Conservation (phyloP, 768 basidiomycete genomes). For the Multifurca ochricompacta region DNA sequence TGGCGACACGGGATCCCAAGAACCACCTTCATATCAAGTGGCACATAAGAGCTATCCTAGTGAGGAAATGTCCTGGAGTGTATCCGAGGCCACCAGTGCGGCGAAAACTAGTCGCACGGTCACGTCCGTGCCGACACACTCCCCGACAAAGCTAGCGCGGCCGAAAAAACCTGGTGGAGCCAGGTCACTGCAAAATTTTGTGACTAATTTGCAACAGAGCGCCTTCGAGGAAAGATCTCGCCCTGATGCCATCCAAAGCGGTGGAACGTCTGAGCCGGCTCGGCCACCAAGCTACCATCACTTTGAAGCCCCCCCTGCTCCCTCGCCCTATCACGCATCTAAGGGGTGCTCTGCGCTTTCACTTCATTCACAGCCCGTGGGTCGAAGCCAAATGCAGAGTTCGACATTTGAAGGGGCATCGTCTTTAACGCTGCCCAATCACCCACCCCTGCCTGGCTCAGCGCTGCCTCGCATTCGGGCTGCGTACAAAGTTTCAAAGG, state of each 20-base stretch:
- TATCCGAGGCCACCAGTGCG: neutral
- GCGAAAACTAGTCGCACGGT: neutral
- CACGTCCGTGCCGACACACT: neutral
- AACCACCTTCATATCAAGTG: constrained; percentile 1
- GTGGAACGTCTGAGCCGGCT: neutral
- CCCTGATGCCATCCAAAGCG: neutral
- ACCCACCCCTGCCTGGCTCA: neutral
- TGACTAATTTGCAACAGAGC: neutral
- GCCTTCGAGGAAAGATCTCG: neutral
- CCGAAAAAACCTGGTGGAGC: neutral
- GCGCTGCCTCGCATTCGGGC: constrained; percentile 9
- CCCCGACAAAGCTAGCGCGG: neutral
- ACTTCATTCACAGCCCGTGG: neutral
- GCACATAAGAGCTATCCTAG: neutral
- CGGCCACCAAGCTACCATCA: neutral
- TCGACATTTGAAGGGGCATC: neutral
- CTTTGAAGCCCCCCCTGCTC: neutral
- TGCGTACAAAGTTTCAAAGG: constrained; percentile 6
- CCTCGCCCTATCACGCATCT: constrained; percentile 1
- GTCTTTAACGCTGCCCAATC: neutral
- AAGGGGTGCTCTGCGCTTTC: neutral
- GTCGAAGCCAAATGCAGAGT: neutral
- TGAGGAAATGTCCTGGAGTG: neutral
- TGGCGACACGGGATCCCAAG: neutral
- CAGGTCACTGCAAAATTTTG: neutral